Percentiles rank a stretch among this genome's conserved stretches.
phyloP scores from a whole-genome alignment of 345 rosid species.

The Sonneratia caseolaris region DNA sequence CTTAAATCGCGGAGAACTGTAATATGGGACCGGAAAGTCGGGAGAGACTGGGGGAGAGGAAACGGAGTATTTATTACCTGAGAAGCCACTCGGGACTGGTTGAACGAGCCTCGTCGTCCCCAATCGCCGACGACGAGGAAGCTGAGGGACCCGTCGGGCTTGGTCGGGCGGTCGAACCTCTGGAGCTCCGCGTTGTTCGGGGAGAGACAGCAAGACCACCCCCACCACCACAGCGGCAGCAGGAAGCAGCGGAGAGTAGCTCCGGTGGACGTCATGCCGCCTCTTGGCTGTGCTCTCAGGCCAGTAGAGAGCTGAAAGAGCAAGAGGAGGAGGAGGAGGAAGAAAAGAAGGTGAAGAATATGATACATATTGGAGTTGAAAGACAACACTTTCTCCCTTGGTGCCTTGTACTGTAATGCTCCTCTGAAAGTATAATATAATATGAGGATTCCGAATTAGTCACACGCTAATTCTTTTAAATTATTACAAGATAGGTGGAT shows the following conservation, averaged over 20 bases:
- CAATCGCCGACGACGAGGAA: constrained; percentile 12
- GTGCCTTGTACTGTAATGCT: too few species aligned
- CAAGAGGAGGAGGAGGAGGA: not conserved
- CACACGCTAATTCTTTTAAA: not conserved
- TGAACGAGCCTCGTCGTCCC: constrained; percentile 11
- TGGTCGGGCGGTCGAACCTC: constrained; percentile 2
- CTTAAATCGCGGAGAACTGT: too few species aligned
- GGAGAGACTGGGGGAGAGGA: too few species aligned
- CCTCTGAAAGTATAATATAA: too few species aligned
- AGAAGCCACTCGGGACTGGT: constrained; percentile 11
- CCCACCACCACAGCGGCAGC: not conserved
- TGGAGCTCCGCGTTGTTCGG: constrained; percentile 3
- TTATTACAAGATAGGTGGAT: too few species aligned
- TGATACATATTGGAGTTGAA: not conserved
- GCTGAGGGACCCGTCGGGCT: constrained; percentile 8
- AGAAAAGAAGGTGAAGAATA: not conserved
- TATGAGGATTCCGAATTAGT: too few species aligned
- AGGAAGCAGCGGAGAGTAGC: not conserved
- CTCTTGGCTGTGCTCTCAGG: not conserved
- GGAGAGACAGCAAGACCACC: not conserved
- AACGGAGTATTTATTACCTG: constrained; percentile 7
- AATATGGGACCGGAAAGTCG: too few species aligned
- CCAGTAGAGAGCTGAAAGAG: too few species aligned
- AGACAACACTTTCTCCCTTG: not conserved
- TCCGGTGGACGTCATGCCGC: not conserved